phyloP scores from a whole-genome alignment of 306 rosid species.

The Castanea mollissima region DNA sequence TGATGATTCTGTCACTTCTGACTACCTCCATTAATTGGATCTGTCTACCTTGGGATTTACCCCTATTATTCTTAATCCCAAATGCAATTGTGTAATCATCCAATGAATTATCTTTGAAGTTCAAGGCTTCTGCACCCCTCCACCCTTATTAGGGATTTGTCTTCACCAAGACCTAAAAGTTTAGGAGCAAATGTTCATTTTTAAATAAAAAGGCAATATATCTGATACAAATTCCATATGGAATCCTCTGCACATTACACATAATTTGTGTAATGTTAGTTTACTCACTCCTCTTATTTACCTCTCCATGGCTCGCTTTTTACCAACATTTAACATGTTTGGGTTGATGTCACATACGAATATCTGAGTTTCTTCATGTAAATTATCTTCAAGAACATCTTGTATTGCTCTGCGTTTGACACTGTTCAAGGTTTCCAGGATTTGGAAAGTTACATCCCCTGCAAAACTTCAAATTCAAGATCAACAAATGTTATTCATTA shows the following conservation, averaged over 20 bases:
- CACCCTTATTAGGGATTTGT: slow-evolving; percentile 73
- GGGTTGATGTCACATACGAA: slow-evolving; percentile 90
- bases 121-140: slow-evolving; percentile 85
- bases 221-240: slow-evolving; percentile 2
- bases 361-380: slow-evolving; percentile 67
- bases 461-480: slow-evolving; percentile 24
- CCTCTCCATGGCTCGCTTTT: slow-evolving; percentile 75
- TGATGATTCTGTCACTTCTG: too few relatives aligned
- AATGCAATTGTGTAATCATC: slow-evolving; percentile 98
- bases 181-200: slow-evolving; percentile 30
- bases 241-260: slow-evolving; percentile 6
- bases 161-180: slow-evolving; percentile 64
- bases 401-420: slow-evolving; percentile 64
- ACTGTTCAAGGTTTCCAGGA: slow-evolving; percentile 61
- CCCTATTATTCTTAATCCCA: slow-evolving; percentile 58
- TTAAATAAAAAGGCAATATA: slow-evolving; percentile 10
- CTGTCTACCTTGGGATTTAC: too few relatives aligned
- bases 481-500: background rate
- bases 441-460: slow-evolving; percentile 98
- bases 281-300: slow-evolving; percentile 18
- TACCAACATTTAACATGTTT: slow-evolving; percentile 84
- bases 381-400: slow-evolving; percentile 46
- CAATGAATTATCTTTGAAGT: slow-evolving; percentile 69
- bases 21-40: too few relatives aligned
- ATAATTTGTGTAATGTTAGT: slow-evolving; percentile 1